These are phyloP conservation scores for Malassezia pachydermatis DNA, from an alignment of 1,284 basidiomycete species.

Conservation along the genomic window DNA sequence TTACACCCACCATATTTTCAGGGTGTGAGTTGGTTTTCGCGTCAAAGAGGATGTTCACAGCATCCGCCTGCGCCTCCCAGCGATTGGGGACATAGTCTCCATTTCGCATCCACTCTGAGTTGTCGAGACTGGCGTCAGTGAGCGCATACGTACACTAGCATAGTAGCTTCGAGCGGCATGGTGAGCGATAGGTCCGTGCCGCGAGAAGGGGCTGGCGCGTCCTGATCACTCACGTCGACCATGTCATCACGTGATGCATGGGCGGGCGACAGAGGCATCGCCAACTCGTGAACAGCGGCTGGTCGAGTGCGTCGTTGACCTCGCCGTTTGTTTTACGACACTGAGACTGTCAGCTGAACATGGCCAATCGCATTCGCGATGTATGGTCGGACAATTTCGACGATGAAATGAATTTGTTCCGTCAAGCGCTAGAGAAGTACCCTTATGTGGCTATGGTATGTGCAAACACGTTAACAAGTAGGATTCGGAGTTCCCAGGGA, in stretches of 20 bases:
- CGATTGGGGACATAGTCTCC: conserved; percentile 76
- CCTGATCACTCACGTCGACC: too few species aligned
- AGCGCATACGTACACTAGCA: conserved; percentile 35
- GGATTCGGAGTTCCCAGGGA: conserved; percentile 97
- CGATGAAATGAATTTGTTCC: conserved; percentile 74
- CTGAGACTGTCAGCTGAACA: too few species aligned
- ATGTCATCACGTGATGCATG: too few species aligned
- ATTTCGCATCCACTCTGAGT: conserved; percentile 55
- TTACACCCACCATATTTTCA: conserved; percentile 90
- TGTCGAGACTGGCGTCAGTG: conserved; percentile 31
- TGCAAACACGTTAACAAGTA: conserved; percentile 5
- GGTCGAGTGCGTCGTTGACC: too few species aligned
- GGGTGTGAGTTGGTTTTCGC: conserved; percentile 85
- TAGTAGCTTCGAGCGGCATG: conserved; percentile 47
- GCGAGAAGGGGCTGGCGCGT: conserved; percentile 5
- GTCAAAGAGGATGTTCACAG: conserved; percentile 79
- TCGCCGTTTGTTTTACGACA: too few species aligned
- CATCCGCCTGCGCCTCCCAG: conserved; percentile 82
- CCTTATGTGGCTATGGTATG: conserved; percentile 78
- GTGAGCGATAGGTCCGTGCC: conserved; percentile 4
- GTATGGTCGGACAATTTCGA: conserved; percentile 94
- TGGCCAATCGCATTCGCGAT: conserved; percentile 52
- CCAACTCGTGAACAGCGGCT: too few species aligned
- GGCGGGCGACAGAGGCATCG: too few species aligned
- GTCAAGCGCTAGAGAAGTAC: conserved; percentile 76